Conservation (phyloP, 2,329 filamentous ascomycete genomes). For the Eurotiales sp. region DNA sequence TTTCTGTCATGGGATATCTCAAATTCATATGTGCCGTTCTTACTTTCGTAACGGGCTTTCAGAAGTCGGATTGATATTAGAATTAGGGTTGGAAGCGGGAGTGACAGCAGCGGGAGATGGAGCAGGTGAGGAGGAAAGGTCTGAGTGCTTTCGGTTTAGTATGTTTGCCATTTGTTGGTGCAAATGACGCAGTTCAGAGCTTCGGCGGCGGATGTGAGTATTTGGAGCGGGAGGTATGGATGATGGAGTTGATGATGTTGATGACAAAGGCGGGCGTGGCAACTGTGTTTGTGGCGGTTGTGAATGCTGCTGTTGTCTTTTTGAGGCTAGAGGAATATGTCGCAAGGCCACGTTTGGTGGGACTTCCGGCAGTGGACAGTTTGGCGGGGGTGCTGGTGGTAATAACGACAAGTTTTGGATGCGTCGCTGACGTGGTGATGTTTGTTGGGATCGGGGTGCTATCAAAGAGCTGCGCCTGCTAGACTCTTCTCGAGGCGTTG, state of each 20-base stretch:
- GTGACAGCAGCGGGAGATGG: background rate
- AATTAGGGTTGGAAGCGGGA: background rate
- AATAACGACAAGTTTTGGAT: constrained; percentile 21
- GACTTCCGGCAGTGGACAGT: constrained; percentile 24
- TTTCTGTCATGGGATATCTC: too few relatives aligned
- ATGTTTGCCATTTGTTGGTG: constrained; percentile 11
- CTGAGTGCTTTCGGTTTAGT: constrained; percentile 5
- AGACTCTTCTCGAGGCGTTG: constrained; percentile 7
- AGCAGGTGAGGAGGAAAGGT: background rate
- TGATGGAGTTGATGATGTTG: constrained; percentile 1
- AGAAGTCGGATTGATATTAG: background rate
- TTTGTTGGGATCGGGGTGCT: constrained; percentile 6
- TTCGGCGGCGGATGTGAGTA: constrained; percentile 5
- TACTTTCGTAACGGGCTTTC: background rate
- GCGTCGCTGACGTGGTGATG: constrained; percentile 16
- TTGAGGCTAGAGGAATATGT: constrained; percentile 7
- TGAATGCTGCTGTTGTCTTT: background rate
- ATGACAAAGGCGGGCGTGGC: constrained; percentile 4
- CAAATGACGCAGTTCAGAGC: constrained; percentile 8
- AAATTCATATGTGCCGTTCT: background rate
- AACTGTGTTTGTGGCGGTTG: constrained; percentile 7
- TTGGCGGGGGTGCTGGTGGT: constrained; percentile 25
- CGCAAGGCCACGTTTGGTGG: constrained; percentile 15
- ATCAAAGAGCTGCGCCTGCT: constrained; percentile 10
- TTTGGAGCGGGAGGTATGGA: constrained; percentile 1